Base-by-base conservation (phyloP, 192 early-diverging fungal species). In the Entophlyctis helioformis region DNA sequence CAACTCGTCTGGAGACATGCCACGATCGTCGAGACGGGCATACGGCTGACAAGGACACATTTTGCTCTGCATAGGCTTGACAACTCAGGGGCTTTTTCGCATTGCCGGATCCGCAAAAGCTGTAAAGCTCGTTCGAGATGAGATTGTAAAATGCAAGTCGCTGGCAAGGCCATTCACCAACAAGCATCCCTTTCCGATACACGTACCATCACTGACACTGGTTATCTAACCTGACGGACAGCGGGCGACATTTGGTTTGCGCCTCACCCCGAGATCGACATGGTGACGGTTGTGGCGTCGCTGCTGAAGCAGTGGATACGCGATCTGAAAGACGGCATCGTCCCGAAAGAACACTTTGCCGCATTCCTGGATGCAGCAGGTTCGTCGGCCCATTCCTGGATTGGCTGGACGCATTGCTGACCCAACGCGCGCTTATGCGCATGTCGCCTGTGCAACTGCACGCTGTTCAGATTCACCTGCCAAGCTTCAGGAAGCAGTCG, bases 281-380 rank as follows among this genome's bases (percentile, higher is more conserved):
- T 70, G 12, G n/a, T n/a, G n/a, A 27, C 54, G 15, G 39, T 55
- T 12, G 59, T 70, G 13, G 59, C 67, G 27, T 42, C 62, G 9
- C 29, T 64, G 13, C 41, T 65, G 27, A 70, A 70, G 43, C 60
- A 64, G 29, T 70, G 62, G 62, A 27, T 70, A n/a, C 47, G 67
- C 12, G 67, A 70, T 1, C 46, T 70, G 6, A 42, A 50, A 12
- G 60, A 65, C 7, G 63, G 59, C 12, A 21, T 70, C n/a, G 50
- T 70, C 3, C 63, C 62, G 22, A 48, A 44, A n/a, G 40, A 37
- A 19, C 59, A 50, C 35, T 60, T 50, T 51, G 38, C 44, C 35
- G 21, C 25, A 20, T 13, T 64, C 10, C 11, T 51, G 36, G 44
- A 58, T 19, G 51, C 56, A 7, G 54, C 37, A 36, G 43, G 62